Evolutionary conservation across 148 eudicot species (phyloP), one percentile per base, ranked within the genome.

Genomic region (Spergularia marina): DNA sequence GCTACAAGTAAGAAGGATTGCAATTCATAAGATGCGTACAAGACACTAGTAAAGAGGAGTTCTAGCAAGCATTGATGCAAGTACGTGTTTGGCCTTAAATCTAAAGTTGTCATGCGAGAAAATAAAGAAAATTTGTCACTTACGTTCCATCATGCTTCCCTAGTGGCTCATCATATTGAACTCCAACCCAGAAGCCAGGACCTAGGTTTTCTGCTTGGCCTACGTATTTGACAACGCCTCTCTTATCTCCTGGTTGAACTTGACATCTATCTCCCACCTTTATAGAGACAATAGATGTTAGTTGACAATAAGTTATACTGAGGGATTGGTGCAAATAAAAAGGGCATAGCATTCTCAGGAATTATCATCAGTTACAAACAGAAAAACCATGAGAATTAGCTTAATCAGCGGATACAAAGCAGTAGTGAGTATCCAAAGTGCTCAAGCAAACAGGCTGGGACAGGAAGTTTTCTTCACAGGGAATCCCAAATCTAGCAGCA

Each of bases 211-310:
- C 97, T 41, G 91, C 97, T 77, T 59, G 82, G 55, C 97, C 98
- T 52, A 94, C 97, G 86, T 85, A 94, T 83, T 91, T 94, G 76
- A 94, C 82, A 70, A 88, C 80, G 10, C 98, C 98, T 80, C 96
- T 85, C 82, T 95, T 94, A 55, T 92, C 98, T 72, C 98, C 98
- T 17, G 94, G 91, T 87, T 90, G 86, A 82, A 92, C 92, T 88
- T 95, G 90, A 78, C 98, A 95, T 85, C 98, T 95, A 75, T 95
- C 97, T 78, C 98, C 98, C 44, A 90, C 90, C 97, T 94, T 78
- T 65, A 68, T 61, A 16, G 25, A 65, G 78, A 53, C 39, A 74
- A 67, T 9, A 14, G 62, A 7, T 47, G 34, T 15, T 68, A 53
- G 68, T 56, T 49, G 63, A 39, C 15, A 25, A 53, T 30, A 70